A percentile compares a stretch with the other conserved stretches of the same genome.
Evolutionary conservation across 2,329 filamentous ascomycete genomes (phyloP).

Genomic region (Dothiorella sarmentorum): DNA sequence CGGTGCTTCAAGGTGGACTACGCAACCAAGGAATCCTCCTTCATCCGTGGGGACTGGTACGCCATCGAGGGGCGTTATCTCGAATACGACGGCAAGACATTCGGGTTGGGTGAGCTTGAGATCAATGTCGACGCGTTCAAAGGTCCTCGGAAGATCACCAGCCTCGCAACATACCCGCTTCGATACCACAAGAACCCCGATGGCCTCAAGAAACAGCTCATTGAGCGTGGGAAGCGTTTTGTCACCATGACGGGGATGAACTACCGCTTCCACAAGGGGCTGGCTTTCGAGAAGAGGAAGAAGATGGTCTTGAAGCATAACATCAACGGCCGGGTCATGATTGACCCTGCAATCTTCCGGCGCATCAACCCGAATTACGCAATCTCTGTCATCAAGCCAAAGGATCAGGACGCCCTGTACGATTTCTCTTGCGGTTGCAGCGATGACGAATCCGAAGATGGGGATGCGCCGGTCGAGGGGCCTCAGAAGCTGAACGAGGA

Average conservation of each 20-base stretch:
- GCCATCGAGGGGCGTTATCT: conserved; percentile 74
- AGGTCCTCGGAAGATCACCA: conserved; percentile 78
- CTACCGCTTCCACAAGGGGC: conserved; percentile 77
- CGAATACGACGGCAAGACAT: conserved; percentile 84
- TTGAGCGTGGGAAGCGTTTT: conserved; percentile 82
- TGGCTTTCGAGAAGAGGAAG: conserved; percentile 82
- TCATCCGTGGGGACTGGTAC: conserved; percentile 73
- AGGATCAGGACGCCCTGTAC: conserved; percentile 51
- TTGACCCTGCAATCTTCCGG: conserved; percentile 78
- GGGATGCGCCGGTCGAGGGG: conserved; percentile 34
- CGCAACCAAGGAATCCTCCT: conserved; percentile 64
- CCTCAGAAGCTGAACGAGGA: conserved; percentile 25
- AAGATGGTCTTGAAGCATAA: conserved; percentile 73
- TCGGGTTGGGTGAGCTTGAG: conserved; percentile 69
- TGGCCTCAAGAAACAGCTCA: conserved; percentile 61
- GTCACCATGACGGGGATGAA: conserved; percentile 76
- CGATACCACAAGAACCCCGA: conserved; percentile 73
- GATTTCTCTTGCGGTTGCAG: conserved; percentile 53
- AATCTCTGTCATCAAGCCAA: conserved; percentile 69
- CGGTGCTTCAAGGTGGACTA: conserved; percentile 79
- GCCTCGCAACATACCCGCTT: conserved; percentile 71
- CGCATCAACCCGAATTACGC: conserved; percentile 84
- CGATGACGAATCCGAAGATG: conserved; percentile 52
- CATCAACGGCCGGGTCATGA: conserved; percentile 83
- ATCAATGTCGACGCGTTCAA: conserved; percentile 73